Base-by-base conservation (phyloP, 805 yeast genomes). In the Ogataea populi-albae region DNA sequence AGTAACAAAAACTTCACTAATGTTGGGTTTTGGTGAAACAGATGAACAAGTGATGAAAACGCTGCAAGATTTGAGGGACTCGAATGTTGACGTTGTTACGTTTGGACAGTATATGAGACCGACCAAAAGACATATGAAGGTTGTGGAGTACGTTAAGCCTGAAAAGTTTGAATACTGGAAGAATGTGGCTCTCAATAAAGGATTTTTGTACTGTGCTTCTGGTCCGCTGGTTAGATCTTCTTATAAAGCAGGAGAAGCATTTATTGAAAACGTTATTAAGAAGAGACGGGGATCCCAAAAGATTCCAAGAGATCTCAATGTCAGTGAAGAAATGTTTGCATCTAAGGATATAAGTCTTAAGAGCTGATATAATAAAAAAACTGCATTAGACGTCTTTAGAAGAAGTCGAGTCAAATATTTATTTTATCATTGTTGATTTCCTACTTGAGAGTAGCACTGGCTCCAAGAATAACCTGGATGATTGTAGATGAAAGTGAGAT, bases 31-130 rank as follows among this genome's bases (percentile, higher is more conserved):
- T 40, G 98, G 99, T 26, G 99, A 93, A 62, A 78, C 89, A 2
- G 98, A 93, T 54, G 96, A 81, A 35, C 97, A 93, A 63, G 61
- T 93, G 9, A 58, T 79, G 56, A 80, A 77, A 46, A 81, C 97
- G 0, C 59, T 93, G 52, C 69, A 62, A 43, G 95, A 86, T 57
- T 68, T 94, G 48, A 75, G 98, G 45, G 77, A 65, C 14, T 74
- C 81, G 28, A 66, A 73, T 6, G 93, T 95, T 60, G 98, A 93
- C 55, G 95, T 93, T 32, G 96, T 93, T 12, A 93, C 99, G 0
- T 93, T 93, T 64, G 99, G 99, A 23, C 99, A 93, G 65, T 93
- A 93, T 62, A 93, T 93, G 97, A 76, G 98, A 59, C 99, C 99
- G 29, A 93, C 99, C 2, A 93, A 86, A 64, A 80, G 98, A 56